Evolutionary conservation across 2,329 filamentous ascomycete genomes (phyloP).

Genomic region (Aspergillus hiratsukae): DNA sequence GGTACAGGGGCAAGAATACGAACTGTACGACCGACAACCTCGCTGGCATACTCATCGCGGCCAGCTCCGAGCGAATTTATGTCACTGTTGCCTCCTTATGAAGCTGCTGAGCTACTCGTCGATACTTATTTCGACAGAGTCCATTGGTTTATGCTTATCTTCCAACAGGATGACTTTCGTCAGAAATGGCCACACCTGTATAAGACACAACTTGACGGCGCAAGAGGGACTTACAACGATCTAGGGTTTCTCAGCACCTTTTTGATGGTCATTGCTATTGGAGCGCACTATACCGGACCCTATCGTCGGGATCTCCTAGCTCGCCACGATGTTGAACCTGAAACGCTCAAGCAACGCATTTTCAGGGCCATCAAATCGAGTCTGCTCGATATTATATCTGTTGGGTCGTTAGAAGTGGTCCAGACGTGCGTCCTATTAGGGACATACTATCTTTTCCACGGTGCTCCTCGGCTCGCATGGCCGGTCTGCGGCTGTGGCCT

Average conservation of each 20-base stretch:
- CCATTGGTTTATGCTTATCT: conserved; percentile 39
- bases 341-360: conserved; percentile 12
- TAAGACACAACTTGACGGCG: neutral
- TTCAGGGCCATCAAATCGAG: conserved; percentile 9
- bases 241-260: conserved; percentile 17
- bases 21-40: neutral
- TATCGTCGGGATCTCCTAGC: conserved; percentile 8
- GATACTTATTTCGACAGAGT: conserved; percentile 38
- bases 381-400: conserved; percentile 21
- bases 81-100: conserved; percentile 17
- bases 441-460: conserved; percentile 36
- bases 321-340: neutral
- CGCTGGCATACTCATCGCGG: neutral
- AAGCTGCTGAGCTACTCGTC: conserved; percentile 24
- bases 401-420: conserved; percentile 25
- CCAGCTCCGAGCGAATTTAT: conserved; percentile 8
- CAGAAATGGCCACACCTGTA: conserved; percentile 17
- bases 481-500: conserved; percentile 36
- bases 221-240: neutral
- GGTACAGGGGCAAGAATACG: neutral
- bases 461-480: conserved; percentile 35
- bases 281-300: conserved; percentile 16
- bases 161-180: conserved; percentile 33
- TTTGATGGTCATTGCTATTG: conserved; percentile 22
- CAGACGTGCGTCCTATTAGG: conserved; percentile 36